Conservation (phyloP, 352 stramenopile species). For the Pythium scleroteichum region DNA sequence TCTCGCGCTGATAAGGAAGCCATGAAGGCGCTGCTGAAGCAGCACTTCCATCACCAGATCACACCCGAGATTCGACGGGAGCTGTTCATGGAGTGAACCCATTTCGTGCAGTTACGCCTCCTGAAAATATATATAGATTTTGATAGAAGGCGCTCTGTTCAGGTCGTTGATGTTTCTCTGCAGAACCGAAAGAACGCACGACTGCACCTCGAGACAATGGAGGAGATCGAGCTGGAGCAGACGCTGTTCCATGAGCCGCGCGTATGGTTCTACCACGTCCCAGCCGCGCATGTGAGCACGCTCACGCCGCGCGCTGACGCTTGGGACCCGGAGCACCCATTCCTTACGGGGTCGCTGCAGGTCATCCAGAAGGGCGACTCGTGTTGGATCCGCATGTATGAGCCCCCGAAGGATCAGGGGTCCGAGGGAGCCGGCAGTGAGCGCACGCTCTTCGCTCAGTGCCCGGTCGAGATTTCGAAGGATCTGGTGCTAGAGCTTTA, state of each 20-base stretch:
- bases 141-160: conserved; percentile 32
- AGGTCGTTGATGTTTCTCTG: conserved; percentile 22
- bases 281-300: conserved; percentile 61
- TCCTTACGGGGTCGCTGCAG: conserved; percentile 69
- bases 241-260: conserved; percentile 70
- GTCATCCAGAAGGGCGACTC: conserved; percentile 74
- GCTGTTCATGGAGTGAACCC: conserved; percentile 84
- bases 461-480: conserved; percentile 65
- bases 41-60: conserved; percentile 96
- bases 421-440: background rate
- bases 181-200: background rate
- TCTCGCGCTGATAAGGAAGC: conserved; percentile 93
- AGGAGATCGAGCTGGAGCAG: conserved; percentile 56
- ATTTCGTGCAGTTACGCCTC: conserved; percentile 12
- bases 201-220: background rate
- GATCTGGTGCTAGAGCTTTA: conserved; percentile 70
- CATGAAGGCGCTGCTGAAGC: conserved; percentile 92
- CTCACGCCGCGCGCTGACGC: conserved; percentile 74
- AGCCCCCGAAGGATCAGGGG: conserved; percentile 39
- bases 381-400: conserved; percentile 76
- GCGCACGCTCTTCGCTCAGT: conserved; percentile 75
- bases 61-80: conserved; percentile 98
- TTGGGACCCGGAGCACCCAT: conserved; percentile 82
- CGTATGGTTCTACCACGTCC: conserved; percentile 89
- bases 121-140: conserved; percentile 34